Conservation (phyloP, 441 rosid species). For the Geranium incanum region DNA sequence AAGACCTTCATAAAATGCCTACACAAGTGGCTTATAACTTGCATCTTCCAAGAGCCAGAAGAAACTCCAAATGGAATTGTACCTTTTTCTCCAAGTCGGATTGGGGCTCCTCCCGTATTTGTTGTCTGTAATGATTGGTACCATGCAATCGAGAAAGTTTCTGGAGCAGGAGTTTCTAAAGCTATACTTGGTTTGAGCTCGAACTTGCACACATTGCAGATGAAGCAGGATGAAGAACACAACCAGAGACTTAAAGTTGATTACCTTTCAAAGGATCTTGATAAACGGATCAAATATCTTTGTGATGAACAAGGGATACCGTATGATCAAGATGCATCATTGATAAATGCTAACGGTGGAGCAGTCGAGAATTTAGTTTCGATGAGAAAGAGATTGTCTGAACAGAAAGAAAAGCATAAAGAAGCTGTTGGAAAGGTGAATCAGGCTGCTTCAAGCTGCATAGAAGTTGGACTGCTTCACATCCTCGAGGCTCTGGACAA, state of each 20-base stretch:
- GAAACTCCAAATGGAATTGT: slow-evolving; percentile 18
- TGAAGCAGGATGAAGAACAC: slow-evolving; percentile 32
- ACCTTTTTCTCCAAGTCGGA: slow-evolving; percentile 24
- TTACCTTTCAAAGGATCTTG: slow-evolving; percentile 16
- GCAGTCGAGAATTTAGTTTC: slow-evolving; percentile 8
- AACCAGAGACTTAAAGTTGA: slow-evolving; percentile 12
- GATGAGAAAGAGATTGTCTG: slow-evolving; percentile 22
- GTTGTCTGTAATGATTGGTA: slow-evolving; percentile 33
- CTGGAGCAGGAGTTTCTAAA: slow-evolving; percentile 28
- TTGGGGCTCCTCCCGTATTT: slow-evolving; percentile 36
- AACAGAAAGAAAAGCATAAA: slow-evolving; percentile 27
- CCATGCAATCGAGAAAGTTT: slow-evolving; percentile 28
- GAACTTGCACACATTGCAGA: slow-evolving; percentile 28
- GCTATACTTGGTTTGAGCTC: slow-evolving; percentile 29
- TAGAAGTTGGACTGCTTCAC: slow-evolving; percentile 23
- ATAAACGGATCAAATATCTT: slow-evolving; percentile 1
- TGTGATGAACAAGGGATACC: not conserved
- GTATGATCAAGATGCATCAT: not conserved
- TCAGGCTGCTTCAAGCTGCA: slow-evolving; percentile 24
- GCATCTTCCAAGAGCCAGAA: slow-evolving; percentile 28
- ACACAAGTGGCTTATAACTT: slow-evolving; percentile 38
- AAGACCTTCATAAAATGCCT: slow-evolving; percentile 30
- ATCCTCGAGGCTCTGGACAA: slow-evolving; percentile 29
- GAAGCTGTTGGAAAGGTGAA: slow-evolving; percentile 23
- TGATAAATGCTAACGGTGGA: slow-evolving; percentile 4